Conservation (phyloP, 169 alveolate genomes). For the Plasmodium billcollinsi region DNA sequence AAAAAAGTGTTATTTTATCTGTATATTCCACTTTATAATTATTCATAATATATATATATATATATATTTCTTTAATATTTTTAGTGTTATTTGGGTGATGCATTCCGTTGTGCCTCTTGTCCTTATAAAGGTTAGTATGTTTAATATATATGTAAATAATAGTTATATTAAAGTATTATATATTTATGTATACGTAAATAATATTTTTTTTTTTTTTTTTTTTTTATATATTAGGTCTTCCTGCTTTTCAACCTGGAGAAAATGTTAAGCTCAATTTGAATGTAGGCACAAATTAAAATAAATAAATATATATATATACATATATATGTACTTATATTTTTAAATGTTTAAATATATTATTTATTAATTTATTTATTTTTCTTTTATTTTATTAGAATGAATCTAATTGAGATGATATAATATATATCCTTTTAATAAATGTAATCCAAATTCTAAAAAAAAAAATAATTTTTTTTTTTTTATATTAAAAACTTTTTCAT, state of each 20-base stretch:
- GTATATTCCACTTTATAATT: too few species aligned
- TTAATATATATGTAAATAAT: neutral
- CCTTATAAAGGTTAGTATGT: conserved; percentile 56
- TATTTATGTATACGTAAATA: neutral
- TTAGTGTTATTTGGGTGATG: conserved; percentile 73
- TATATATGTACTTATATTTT: neutral
- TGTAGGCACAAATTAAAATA: conserved; percentile 29
- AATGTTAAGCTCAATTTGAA: conserved; percentile 72
- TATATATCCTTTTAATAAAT: too few species aligned
- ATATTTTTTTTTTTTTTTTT: conserved; percentile 4
- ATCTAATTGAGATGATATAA: conserved; percentile 1
- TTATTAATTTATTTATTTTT: conserved; percentile 10
- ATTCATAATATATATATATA: too few species aligned
- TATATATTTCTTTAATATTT: neutral
- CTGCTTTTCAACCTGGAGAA: conserved; percentile 75
- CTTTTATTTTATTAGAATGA: conserved; percentile 17
- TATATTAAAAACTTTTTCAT: neutral
- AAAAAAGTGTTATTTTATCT: too few species aligned
- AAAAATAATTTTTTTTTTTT: neutral
- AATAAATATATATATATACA: neutral
- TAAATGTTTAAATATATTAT: neutral
- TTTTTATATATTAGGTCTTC: conserved; percentile 36
- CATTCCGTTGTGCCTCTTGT: conserved; percentile 74
- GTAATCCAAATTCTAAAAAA: too few species aligned
- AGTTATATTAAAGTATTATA: conserved; percentile 1